These are phyloP conservation scores for Pseudogymnoascus sp. DNA, from an alignment of 2,329 filamentous ascomycete genomes.

Conservation along the genomic window DNA sequence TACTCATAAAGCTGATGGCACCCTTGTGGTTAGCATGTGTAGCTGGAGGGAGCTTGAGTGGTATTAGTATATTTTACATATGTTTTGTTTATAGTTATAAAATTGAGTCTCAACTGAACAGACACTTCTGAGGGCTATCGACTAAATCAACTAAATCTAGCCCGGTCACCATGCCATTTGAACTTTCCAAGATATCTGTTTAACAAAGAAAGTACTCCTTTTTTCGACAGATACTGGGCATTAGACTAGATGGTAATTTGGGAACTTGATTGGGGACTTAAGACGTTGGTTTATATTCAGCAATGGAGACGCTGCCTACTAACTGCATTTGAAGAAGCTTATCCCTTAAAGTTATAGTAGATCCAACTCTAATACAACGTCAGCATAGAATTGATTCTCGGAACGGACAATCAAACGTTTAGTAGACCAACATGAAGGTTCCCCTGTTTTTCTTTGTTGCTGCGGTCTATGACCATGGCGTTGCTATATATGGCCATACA, in stretches of 20 bases:
- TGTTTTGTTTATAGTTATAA: constrained; percentile 10
- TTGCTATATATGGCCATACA: not conserved
- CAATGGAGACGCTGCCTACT: not conserved
- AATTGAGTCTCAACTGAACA: not conserved
- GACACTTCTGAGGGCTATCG: not conserved
- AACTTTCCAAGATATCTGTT: too few relatives aligned
- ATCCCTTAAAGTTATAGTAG: not conserved
- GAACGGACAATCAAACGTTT: not conserved
- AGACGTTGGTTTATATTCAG: too few relatives aligned
- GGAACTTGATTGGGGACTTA: not conserved
- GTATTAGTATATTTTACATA: constrained; percentile 3
- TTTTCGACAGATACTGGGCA: not conserved
- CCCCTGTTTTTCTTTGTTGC: not conserved
- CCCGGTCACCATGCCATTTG: not conserved
- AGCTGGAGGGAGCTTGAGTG: constrained; percentile 5
- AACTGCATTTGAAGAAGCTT: not conserved
- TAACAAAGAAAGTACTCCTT: not conserved
- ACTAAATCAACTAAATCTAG: not conserved
- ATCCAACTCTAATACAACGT: not conserved
- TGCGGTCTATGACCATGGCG: not conserved
- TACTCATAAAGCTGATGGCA: not conserved
- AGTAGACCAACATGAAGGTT: not conserved
- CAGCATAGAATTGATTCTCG: not conserved
- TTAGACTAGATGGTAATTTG: not conserved
- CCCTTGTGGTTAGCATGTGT: not conserved